Base-by-base conservation (phyloP, 139 green algal species). In the Micractinium conductrix region DNA sequence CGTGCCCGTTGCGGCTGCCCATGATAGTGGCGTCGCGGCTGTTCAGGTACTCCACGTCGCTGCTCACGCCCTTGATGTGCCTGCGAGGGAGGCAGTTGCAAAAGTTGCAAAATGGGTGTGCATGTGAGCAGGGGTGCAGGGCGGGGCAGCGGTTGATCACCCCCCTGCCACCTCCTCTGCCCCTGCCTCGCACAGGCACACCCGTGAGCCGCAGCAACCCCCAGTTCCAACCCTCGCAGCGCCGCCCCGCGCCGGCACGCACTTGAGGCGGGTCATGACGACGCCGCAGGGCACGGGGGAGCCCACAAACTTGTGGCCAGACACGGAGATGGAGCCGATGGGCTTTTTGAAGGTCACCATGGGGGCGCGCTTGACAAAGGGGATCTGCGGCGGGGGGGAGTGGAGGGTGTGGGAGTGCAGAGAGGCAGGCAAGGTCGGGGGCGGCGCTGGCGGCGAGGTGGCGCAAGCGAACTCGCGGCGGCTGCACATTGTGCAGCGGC, bases 311-410 rank as follows among this genome's bases (percentile, higher is more conserved):
- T 99, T 99, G 92, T 99, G 96, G 5, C 96, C 96, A 1, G 87
- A 95, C 42, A 99, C 96, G 1, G 86, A 95, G 42, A 99, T 93
- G 44, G 87, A 95, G 76, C 95, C 97, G 82, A 99, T 99, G 55
- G 96, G 96, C 91, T 99, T 99, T 50, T 92, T 92, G 91, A 99
- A 99, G 22, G 96, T 97, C 48, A 99, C 97, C 92, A 97, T 94
- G 35, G 96, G 96, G 14, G 95, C 95, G 26, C 68, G 43, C 83
- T 96, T 95, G 30, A 98, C 92, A 86, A 98, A 98, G 8, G 96
- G 96, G 87, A 98, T 96, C 88, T 92, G 75, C 86, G 55, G 33
- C 30, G 9, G 35, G 33, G 12, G 0, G 67, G 26, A 69, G 22
- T 38, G 63, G 2, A 71, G 62, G 28, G 30, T 71, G 65, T 6